A percentile compares a stretch with the other conserved stretches of the same genome.
These are phyloP conservation scores for Vanderwaltozyma yarrowii DNA, from an alignment of 805 yeast species.

Conservation along the genomic window DNA sequence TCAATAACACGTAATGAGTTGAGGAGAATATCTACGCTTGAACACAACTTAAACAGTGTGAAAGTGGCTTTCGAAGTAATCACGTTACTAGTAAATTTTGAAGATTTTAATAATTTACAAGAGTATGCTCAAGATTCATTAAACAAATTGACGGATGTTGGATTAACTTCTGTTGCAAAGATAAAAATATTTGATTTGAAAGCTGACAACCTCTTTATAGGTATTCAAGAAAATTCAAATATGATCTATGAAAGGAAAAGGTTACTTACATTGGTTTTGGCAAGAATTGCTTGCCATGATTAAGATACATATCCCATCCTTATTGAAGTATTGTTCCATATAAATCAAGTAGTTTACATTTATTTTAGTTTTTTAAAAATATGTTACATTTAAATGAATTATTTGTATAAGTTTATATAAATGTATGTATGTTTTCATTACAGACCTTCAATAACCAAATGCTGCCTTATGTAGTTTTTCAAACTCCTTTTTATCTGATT, in stretches of 20 bases:
- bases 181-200: not conserved
- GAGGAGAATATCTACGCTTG: slow-evolving; percentile 25
- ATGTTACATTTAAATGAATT: not conserved
- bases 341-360: no score
- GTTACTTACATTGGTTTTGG: slow-evolving; percentile 10
- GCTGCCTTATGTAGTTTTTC: slow-evolving; percentile 32
- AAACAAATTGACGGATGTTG: slow-evolving; percentile 17
- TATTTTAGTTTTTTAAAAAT: no score
- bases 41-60: slow-evolving; percentile 25
- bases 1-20: slow-evolving; percentile 22
- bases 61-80: slow-evolving; percentile 27
- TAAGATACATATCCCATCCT: no score
- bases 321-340: no score
- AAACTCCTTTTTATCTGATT: slow-evolving; percentile 50
- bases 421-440: not conserved
- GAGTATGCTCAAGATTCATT: slow-evolving; percentile 14
- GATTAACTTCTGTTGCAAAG: slow-evolving; percentile 10
- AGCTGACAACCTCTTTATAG: not conserved
- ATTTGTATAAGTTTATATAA: no score
- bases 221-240: slow-evolving; percentile 9
- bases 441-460: not conserved
- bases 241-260: slow-evolving; percentile 17
- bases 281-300: slow-evolving; percentile 10
- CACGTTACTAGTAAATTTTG: slow-evolving; percentile 21
- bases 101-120: slow-evolving; percentile 23